Evolutionary conservation across 2,329 filamentous ascomycete species (phyloP).

Genomic region (Calycina marina): DNA sequence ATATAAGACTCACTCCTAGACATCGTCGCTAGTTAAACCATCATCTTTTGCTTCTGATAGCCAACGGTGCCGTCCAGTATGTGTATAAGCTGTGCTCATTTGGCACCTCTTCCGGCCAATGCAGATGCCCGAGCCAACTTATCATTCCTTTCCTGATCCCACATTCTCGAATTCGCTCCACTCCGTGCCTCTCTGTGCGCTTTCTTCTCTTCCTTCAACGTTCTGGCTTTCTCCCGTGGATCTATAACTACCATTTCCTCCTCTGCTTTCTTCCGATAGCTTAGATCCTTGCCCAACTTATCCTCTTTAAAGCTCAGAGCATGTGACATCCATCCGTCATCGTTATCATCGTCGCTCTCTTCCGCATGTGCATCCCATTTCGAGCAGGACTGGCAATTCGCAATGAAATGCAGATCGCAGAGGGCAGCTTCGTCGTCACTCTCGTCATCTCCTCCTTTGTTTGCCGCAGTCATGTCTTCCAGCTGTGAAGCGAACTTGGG

Average conservation of each 20-base stretch:
- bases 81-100: too few relatives aligned
- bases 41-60: too few relatives aligned
- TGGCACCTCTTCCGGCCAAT: constrained; percentile 41
- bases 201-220: constrained; percentile 50
- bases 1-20: too few relatives aligned
- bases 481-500: constrained; percentile 15
- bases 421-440: constrained; percentile 58
- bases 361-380: constrained; percentile 51
- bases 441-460: constrained; percentile 18
- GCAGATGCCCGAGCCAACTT: constrained; percentile 39
- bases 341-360: constrained; percentile 39
- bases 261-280: constrained; percentile 79
- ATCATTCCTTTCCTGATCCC: constrained; percentile 44
- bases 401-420: constrained; percentile 93
- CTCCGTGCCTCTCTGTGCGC: constrained; percentile 38
- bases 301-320: constrained; percentile 77
- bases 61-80: too few relatives aligned
- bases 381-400: constrained; percentile 82
- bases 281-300: constrained; percentile 76
- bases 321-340: constrained; percentile 74
- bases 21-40: too few relatives aligned
- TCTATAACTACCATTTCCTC: constrained; percentile 90
- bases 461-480: constrained; percentile 10
- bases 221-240: constrained; percentile 66
- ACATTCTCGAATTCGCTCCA: constrained; percentile 37